These are phyloP conservation scores for Puccinia hordei DNA, from an alignment of 1,284 basidiomycete genomes.

Conservation along the genomic window DNA sequence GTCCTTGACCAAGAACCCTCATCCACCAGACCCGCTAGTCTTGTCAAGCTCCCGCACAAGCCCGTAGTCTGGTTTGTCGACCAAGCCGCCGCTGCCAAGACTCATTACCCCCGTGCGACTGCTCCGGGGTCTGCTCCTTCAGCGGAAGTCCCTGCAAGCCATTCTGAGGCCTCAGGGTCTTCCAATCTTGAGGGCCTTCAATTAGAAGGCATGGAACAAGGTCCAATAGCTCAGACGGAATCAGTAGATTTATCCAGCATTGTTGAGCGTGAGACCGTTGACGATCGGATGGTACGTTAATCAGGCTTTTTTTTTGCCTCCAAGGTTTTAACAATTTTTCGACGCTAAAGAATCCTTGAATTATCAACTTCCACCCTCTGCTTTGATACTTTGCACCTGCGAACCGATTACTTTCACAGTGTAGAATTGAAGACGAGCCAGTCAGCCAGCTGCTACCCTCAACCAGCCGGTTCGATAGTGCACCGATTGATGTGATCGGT, in stretches of 20 bases:
- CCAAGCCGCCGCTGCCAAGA: conserved; percentile 53
- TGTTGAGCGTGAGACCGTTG: not conserved
- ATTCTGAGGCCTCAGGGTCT: not conserved
- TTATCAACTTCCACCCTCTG: not conserved
- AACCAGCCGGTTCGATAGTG: not conserved
- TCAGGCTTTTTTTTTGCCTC: too few species aligned
- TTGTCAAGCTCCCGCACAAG: conserved; percentile 81
- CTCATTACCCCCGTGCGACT: too few species aligned
- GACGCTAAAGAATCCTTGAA: not conserved
- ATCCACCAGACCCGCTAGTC: too few species aligned
- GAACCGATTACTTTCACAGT: not conserved
- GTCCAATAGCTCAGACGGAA: not conserved
- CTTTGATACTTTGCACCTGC: not conserved
- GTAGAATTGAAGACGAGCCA: not conserved
- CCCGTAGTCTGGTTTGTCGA: conserved; percentile 70
- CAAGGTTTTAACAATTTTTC: too few species aligned
- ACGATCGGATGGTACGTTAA: not conserved
- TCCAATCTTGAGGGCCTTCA: not conserved
- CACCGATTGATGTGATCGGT: not conserved
- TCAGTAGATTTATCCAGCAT: not conserved
- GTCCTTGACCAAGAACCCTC: conserved; percentile 65
- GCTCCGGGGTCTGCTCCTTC: conserved; percentile 5
- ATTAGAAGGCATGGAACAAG: not conserved
- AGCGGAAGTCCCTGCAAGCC: not conserved
- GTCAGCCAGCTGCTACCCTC: too few species aligned